Percentiles rank a stretch among this genome's conserved stretches.
phyloP scores from a whole-genome alignment of 257 asterid species.

The Solanum pennellii region DNA sequence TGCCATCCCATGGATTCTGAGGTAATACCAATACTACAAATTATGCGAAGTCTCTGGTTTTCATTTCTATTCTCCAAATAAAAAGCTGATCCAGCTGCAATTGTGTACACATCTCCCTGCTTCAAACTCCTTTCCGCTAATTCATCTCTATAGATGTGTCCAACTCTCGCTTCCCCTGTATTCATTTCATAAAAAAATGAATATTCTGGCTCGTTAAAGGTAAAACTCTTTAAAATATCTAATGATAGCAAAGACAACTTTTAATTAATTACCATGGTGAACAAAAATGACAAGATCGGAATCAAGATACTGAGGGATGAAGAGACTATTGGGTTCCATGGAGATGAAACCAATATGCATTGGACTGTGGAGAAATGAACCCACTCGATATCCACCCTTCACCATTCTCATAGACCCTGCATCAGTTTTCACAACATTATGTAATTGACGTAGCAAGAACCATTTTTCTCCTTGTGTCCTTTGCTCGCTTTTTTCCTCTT shows the following conservation, averaged over 20 bases:
- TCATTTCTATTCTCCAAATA: constrained; percentile 46
- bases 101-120: constrained; percentile 66
- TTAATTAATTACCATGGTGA: constrained; percentile 29
- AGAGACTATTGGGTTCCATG: constrained; percentile 68
- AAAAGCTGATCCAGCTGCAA: constrained; percentile 69
- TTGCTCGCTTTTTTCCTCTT: background rate
- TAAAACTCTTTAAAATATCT: background rate
- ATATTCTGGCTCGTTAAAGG: no score
- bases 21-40: constrained; percentile 50
- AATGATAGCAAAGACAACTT: background rate
- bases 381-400: constrained; percentile 14
- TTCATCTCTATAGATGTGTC: constrained; percentile 58
- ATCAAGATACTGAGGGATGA: constrained; percentile 92
- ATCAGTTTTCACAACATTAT: constrained; percentile 47
- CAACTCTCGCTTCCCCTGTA: constrained; percentile 72
- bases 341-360: constrained; percentile 70
- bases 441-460: constrained; percentile 45
- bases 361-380: constrained; percentile 3
- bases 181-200: background rate
- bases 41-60: no score
- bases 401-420: constrained; percentile 66
- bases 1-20: constrained; percentile 39
- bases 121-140: constrained; percentile 46
- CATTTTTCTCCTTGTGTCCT: constrained; percentile 11
- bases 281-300: constrained; percentile 61